Conservation (phyloP, 768 basidiomycete genomes). For the Macrolepiota albuminosa region DNA sequence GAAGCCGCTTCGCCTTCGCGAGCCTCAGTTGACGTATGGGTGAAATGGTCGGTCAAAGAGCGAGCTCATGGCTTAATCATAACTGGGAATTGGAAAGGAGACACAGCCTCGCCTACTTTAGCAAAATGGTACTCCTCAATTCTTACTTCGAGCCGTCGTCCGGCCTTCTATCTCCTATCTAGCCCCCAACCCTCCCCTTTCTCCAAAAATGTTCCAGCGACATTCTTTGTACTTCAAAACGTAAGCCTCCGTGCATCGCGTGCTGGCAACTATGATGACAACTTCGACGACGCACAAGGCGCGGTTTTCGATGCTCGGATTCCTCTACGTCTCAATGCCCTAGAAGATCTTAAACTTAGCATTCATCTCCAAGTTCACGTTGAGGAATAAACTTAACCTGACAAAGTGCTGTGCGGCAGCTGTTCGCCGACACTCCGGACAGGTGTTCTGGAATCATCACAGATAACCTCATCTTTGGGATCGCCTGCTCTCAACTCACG, state of each 20-base stretch:
- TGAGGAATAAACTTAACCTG: neutral
- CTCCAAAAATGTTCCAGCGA: neutral
- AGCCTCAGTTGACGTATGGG: neutral
- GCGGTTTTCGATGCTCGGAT: neutral
- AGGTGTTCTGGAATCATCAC: neutral
- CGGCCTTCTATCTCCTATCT: neutral
- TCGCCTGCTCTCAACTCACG: neutral
- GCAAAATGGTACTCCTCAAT: neutral
- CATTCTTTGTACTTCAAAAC: neutral
- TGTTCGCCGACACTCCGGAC: neutral
- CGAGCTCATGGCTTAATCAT: neutral
- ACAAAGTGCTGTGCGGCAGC: neutral
- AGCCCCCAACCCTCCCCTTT: neutral
- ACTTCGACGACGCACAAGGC: neutral
- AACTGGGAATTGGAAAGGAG: neutral
- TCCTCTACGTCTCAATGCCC: neutral
- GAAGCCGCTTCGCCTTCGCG: neutral
- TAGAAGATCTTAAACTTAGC: neutral
- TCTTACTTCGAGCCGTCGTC: neutral
- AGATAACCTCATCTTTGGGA: neutral
- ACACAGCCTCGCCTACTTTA: too few species aligned
- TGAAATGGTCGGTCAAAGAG: neutral
- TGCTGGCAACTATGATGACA: neutral
- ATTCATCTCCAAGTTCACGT: neutral
- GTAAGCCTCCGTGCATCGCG: neutral